Evolutionary conservation across 768 basidiomycete species (phyloP).

Genomic region (Naganishia onofrii): DNA sequence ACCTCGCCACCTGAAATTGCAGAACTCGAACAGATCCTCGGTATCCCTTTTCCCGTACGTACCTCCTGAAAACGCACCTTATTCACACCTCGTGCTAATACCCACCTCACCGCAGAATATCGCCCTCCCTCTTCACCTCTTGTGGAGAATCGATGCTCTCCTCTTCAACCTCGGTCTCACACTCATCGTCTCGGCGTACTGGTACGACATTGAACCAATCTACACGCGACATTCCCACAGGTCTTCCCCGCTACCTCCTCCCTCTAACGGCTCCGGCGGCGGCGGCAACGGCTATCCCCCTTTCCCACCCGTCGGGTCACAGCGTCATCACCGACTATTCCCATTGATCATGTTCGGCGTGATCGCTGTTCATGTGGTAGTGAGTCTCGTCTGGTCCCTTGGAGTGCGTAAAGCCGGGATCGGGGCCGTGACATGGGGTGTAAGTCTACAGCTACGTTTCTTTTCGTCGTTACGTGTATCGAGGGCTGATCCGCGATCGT

Average conservation of each 20-base stretch:
- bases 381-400: constrained; percentile 46
- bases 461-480: background rate
- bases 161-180: constrained; percentile 50
- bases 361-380: constrained; percentile 36
- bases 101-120: constrained; percentile 38
- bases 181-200: constrained; percentile 49
- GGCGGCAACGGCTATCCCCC: background rate
- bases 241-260: background rate
- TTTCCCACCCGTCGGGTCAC: background rate
- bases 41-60: constrained; percentile 48
- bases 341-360: constrained; percentile 44
- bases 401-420: constrained; percentile 46
- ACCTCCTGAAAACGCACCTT: background rate
- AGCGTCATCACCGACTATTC: constrained; percentile 35
- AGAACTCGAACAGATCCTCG: constrained; percentile 49
- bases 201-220: constrained; percentile 47
- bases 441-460: constrained; percentile 34
- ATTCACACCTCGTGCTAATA: background rate
- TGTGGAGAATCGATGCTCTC: constrained; percentile 51
- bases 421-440: constrained; percentile 51
- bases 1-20: background rate
- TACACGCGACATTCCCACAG: constrained; percentile 35
- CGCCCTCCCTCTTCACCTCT: constrained; percentile 46
- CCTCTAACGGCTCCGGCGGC: no score
- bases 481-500: no score